Conservation (phyloP, 2,329 filamentous ascomycete species). For the Phoma sp. region DNA sequence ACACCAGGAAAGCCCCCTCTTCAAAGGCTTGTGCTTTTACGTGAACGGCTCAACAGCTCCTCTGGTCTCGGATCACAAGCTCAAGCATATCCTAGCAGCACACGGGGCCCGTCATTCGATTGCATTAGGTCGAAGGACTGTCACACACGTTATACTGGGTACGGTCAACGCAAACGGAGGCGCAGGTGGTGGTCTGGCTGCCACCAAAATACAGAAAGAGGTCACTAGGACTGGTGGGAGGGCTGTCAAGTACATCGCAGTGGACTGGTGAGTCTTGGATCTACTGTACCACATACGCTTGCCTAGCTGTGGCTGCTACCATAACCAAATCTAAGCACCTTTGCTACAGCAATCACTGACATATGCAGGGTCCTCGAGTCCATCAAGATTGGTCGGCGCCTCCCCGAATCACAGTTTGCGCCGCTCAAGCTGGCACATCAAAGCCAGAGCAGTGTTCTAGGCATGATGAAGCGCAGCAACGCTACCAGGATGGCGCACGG, state of each 20-base stretch:
- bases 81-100: constrained; percentile 77
- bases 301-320: neutral
- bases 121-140: constrained; percentile 71
- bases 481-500: constrained; percentile 14
- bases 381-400: constrained; percentile 73
- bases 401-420: constrained; percentile 76
- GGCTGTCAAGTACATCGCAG: constrained; percentile 78
- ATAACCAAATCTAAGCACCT: neutral
- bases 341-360: constrained; percentile 18
- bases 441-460: constrained; percentile 34
- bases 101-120: constrained; percentile 77
- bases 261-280: constrained; percentile 68
- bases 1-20: constrained; percentile 57
- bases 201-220: constrained; percentile 81
- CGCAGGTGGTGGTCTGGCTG: constrained; percentile 76
- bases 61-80: constrained; percentile 80
- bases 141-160: constrained; percentile 87
- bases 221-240: constrained; percentile 71
- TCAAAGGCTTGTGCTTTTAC: constrained; percentile 76
- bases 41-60: constrained; percentile 88
- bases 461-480: constrained; percentile 17
- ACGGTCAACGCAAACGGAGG: constrained; percentile 50
- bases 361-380: constrained; percentile 77
- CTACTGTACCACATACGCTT: neutral
- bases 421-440: constrained; percentile 37